Base-by-base conservation (phyloP, 1,139 yeast genomes). In the Yamadazyma atmosphaerica region DNA sequence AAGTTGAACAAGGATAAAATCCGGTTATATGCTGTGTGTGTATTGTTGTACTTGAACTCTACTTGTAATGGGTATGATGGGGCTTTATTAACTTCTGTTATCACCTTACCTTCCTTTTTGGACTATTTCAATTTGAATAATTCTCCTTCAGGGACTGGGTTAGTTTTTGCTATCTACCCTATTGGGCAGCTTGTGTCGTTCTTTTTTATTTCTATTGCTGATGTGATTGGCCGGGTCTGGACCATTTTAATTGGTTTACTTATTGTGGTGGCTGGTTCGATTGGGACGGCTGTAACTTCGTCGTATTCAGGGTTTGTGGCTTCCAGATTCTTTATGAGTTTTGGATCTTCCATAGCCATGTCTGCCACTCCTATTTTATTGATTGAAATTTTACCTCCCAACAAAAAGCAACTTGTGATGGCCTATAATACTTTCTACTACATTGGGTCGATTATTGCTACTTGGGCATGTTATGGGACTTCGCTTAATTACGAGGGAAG, bases 381-480 rank as follows among this genome's bases (percentile, higher is more conserved):
- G 22, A 46, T 53, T 11, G 61, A 56, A 37, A 45, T 54, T 11
- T 45, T 51, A 19, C 51, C 56, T 1, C 40, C 54, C 12, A 52
- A 52, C 29, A 44, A 55, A 36, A 51, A 45, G 16, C 38, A 42
- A 17, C 34, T 50, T 14, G 54, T 50, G 18, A 44, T 51, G 15
- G 46, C 38, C n/a, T 55, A 48, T 39, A 55, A 55, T 32, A 45
- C 53, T 12, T 48, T 52, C 12, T 55, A 54, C 47, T 55, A 55
- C 32, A 42, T 42, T 18, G 60, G 60, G 2, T 48, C 55, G 7
- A 43, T 52, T 28, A 37, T 52, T 14, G 56, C 57, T 2, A 50
- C 58, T 6, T 54, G 55, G 49, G 45, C 53, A 11, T 47, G 52
- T 2, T 55, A 53, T 34, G 59, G 56, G 10, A 36, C 56, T 9